Evolutionary conservation across 2,329 filamentous ascomycete genomes (phyloP).

Genomic region (Colletotrichum lini): DNA sequence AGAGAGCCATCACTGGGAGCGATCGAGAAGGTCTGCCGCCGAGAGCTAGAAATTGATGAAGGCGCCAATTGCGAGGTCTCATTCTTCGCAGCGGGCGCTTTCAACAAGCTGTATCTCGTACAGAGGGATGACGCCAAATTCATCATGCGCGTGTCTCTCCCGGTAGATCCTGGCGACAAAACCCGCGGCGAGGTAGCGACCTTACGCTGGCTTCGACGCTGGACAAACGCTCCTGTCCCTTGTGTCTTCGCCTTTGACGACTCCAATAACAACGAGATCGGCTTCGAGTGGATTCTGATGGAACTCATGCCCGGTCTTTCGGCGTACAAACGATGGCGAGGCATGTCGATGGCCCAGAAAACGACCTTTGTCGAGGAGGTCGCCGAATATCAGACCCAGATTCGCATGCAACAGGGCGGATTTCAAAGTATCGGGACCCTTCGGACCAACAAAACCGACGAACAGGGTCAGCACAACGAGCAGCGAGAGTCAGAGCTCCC

Average conservation of each 20-base stretch:
- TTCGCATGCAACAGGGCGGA: background rate
- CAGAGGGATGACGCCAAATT: slow-evolving; percentile 1
- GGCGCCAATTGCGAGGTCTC: slow-evolving; percentile 39
- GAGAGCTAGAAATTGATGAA: slow-evolving; percentile 23
- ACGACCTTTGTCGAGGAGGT: slow-evolving; percentile 48
- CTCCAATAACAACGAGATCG: slow-evolving; percentile 51
- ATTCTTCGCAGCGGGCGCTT: slow-evolving; percentile 39
- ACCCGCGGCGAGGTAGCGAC: slow-evolving; percentile 57
- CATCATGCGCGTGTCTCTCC: slow-evolving; percentile 54
- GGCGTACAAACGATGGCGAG: slow-evolving; percentile 45
- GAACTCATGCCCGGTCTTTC: slow-evolving; percentile 47
- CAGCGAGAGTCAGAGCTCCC: slow-evolving; percentile 23
- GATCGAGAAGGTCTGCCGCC: slow-evolving; percentile 40
- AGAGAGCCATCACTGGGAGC: slow-evolving; percentile 40
- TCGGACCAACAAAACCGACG: background rate
- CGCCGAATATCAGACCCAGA: slow-evolving; percentile 49
- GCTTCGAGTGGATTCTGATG: slow-evolving; percentile 60
- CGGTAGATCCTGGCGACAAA: slow-evolving; percentile 54
- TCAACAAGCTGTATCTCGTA: slow-evolving; percentile 47
- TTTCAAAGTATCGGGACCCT: slow-evolving; percentile 8
- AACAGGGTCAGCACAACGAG: background rate
- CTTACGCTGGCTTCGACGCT: slow-evolving; percentile 49
- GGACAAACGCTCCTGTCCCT: slow-evolving; percentile 53
- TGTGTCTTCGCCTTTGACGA: slow-evolving; percentile 52
- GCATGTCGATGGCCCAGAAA: slow-evolving; percentile 52